Base-by-base conservation (phyloP, 345 rosid genomes). In the Syzygium jambos region DNA sequence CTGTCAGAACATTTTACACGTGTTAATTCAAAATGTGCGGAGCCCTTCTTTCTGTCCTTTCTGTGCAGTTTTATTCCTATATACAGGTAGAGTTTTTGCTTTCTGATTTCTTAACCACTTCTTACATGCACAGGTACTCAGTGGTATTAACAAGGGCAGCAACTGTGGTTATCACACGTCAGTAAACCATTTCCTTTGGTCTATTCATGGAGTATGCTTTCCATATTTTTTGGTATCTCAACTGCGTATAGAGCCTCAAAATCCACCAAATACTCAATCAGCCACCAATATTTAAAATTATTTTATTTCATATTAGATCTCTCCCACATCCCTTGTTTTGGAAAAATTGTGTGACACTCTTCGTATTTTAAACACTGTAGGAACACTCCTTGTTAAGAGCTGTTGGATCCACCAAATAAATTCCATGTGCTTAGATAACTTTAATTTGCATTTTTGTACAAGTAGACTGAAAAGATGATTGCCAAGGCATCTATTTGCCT, bases 81-180 rank as follows among this genome's bases (percentile, higher is more conserved):
- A 14, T 16, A 25, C 52, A 9, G 55, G 52, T 38, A 43, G 43
- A 46, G n/a, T 87, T 63, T 51, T 34, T 19, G 15, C 17, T 27
- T 56, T 80, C 25, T 17, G 30, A 78, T 87, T 87, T 57, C 30
- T 91, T 88, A 90, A 52, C 29, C 87, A 15, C 65, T 54, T 85
- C 56, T 55, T 78, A 15, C 59, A 53, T 90, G 51, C 41, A 34
- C 94, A 96, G 99, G 99, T 97, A 73, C 85, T 97, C 83, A 97
- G 99, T 90, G 99, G 99, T 88, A 95, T 97, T 85, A 97, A 97
- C 92, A 91, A 91, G 90, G 99, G 99, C 68, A 95, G 94, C 95
- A 96, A 96, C 93, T 95, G 96, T 6, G 99, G 99, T 80, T 97
- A 93, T 91, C 95, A 95, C 89, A 87, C 92, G 99, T 97, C 43